Evolutionary conservation across 225 moss, liverwort and hornwort species (phyloP).

Genomic region (Climacium dendroides): DNA sequence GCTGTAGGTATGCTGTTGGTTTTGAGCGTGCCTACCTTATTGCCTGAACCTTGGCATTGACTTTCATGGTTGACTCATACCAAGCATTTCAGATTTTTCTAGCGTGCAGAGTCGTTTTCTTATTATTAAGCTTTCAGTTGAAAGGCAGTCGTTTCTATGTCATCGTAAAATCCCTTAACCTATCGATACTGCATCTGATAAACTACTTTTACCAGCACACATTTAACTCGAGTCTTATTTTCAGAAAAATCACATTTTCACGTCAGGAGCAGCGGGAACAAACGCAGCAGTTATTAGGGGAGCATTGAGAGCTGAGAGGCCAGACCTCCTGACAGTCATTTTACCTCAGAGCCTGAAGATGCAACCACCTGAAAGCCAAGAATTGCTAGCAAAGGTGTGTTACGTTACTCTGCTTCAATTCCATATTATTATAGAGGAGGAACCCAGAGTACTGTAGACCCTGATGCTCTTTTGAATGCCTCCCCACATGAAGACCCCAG

Average conservation of each 20-base stretch:
- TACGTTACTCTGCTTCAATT: neutral
- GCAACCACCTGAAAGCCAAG: slow-evolving; percentile 98
- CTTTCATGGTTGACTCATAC: neutral
- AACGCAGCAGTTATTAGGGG: slow-evolving; percentile 98
- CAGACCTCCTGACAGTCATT: slow-evolving; percentile 89
- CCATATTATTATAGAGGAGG: neutral
- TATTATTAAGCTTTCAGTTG: neutral
- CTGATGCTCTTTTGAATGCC: neutral
- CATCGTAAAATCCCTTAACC: neutral
- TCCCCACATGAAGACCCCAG: neutral
- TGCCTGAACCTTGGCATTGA: neutral
- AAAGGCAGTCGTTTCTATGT: neutral
- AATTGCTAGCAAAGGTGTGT: slow-evolving; percentile 77
- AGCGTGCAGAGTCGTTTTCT: neutral
- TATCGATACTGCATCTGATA: neutral
- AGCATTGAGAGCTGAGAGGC: slow-evolving; percentile 91
- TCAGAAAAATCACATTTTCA: slow-evolving; percentile 97
- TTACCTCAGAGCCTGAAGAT: slow-evolving; percentile 93
- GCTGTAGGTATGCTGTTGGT: neutral
- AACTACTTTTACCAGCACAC: neutral
- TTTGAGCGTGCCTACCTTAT: neutral
- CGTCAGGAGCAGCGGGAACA: slow-evolving; percentile 97
- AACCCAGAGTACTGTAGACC: neutral
- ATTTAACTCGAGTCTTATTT: slow-evolving; percentile 3
- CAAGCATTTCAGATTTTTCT: neutral